A percentile compares a stretch with the other conserved stretches of the same genome.
These are phyloP conservation scores for Artemisia tridentata DNA, from an alignment of 129 eudicot species.

Conservation along the genomic window DNA sequence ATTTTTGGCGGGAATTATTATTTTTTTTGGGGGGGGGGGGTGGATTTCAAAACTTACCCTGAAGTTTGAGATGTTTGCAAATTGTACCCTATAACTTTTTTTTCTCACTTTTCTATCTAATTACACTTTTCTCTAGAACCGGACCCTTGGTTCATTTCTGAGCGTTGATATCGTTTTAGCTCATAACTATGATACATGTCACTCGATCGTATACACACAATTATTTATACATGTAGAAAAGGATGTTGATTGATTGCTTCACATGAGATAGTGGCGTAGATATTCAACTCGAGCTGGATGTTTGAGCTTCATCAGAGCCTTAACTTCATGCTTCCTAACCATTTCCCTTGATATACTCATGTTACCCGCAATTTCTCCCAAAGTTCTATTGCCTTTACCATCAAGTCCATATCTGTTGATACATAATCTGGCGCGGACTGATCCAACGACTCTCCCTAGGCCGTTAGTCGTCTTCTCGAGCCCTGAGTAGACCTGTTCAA, in stretches of 20 bases:
- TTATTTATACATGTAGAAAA: slow-evolving; percentile 26
- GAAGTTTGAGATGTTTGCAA: too few species aligned
- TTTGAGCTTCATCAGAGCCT: slow-evolving; percentile 98
- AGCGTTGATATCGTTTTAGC: slow-evolving; percentile 28
- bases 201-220: slow-evolving; percentile 12
- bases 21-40: too few species aligned
- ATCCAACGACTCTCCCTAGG: too few species aligned
- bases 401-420: slow-evolving; percentile 97
- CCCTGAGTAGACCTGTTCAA: too few species aligned
- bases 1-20: too few species aligned
- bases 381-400: slow-evolving; percentile 87
- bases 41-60: too few species aligned
- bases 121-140: too few species aligned
- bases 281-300: slow-evolving; percentile 89
- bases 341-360: slow-evolving; percentile 92
- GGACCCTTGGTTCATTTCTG: too few species aligned
- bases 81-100: too few species aligned
- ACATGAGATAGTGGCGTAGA: slow-evolving; percentile 65
- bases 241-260: slow-evolving; percentile 22
- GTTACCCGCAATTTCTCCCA: slow-evolving; percentile 94
- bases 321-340: slow-evolving; percentile 94
- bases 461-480: too few species aligned
- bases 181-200: slow-evolving; percentile 43
- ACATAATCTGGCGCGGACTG: too few species aligned
- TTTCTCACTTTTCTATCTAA: too few species aligned